Conservation (phyloP, 2,329 filamentous ascomycete genomes). For the Colletotrichum sublineola region DNA sequence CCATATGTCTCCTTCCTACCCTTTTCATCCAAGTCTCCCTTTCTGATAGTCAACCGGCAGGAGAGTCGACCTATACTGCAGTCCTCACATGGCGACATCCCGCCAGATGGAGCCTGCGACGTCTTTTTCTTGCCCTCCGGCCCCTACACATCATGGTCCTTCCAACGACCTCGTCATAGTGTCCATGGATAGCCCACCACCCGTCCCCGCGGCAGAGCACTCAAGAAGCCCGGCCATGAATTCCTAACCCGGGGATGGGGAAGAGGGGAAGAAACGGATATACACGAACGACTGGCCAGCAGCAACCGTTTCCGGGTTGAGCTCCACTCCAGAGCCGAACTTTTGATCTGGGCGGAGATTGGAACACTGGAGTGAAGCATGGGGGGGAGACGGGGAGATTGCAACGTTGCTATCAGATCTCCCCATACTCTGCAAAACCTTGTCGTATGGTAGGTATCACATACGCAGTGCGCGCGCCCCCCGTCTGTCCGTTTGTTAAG, state of each 20-base stretch:
- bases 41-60: background rate
- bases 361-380: background rate
- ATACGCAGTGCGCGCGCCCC: too few species aligned
- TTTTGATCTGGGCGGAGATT: background rate
- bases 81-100: background rate
- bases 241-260: background rate
- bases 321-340: background rate
- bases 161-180: background rate
- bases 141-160: background rate
- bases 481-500: too few species aligned
- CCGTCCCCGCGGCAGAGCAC: background rate
- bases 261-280: background rate
- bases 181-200: background rate
- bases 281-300: background rate
- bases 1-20: background rate
- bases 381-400: conserved; percentile 1
- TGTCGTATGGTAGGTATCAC: too few species aligned
- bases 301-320: background rate
- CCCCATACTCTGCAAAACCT: too few species aligned
- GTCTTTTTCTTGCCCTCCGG: background rate
- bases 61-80: too few species aligned
- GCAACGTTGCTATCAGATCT: conserved; percentile 21
- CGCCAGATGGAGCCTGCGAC: background rate
- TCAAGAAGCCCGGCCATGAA: background rate
- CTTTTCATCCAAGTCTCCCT: background rate